Base-by-base conservation (phyloP, 805 yeast genomes). In the Saccharomycopsis javanensis region DNA sequence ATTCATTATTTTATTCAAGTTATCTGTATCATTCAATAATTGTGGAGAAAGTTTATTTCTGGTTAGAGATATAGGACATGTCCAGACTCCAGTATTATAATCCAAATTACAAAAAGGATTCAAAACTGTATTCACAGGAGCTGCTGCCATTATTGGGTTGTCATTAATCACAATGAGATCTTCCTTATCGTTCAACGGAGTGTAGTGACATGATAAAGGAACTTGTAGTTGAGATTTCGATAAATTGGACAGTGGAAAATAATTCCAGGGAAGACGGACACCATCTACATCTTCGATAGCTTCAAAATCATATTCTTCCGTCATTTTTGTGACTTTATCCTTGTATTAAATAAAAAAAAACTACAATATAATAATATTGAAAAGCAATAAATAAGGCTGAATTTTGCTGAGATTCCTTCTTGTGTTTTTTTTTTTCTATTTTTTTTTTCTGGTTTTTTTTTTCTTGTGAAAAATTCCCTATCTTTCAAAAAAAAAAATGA, bases 231-330 rank as follows among this genome's bases (percentile, higher is more conserved):
- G 78, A 59, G 78, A 78, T 5, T 81, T 79, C 63, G 81, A 85
- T 31, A 72, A 73, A 64, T 80, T 76, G 50, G 84, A 77, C 25
- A 79, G 75, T 6, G 86, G 86, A 60, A 81, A 78, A n/a, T 80
- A 63, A 69, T 86, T 84, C 92, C 92, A 86, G 64, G 86, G 81
- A 73, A 86, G 85, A 58, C 87, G 78, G 54, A 83, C 80, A 56
- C 87, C 87, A 66, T 81, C 85, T 55, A 71, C 70, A 65, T 80
- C 85, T 69, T 81, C 85, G 62, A 72, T 75, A 64, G 78, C 82
- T 67, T 81, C 83, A 65, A 81, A 78, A 68, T 81, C 82, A 52
- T 42, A 42, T 42, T 20, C 48, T 10, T 42, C 48, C 28, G 28
- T 42, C 48, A 42, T 42, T 42, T 38, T 42, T 20, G 3, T 15